phyloP scores from a whole-genome alignment of 768 basidiomycete genomes.

The Podaxis sp. region DNA sequence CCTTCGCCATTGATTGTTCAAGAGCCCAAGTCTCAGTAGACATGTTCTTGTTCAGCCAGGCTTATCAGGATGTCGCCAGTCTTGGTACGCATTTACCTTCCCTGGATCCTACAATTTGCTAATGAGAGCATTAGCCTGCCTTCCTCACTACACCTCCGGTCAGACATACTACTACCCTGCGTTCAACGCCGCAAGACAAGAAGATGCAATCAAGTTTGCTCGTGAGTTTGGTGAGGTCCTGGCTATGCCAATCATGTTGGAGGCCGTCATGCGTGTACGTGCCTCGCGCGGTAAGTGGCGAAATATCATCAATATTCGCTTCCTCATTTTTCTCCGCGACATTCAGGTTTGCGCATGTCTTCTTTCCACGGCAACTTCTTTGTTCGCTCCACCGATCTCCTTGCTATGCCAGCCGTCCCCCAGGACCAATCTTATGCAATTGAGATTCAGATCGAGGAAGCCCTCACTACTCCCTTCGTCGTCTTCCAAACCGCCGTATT shows the following conservation, averaged over 20 bases:
- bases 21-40: conserved; percentile 96
- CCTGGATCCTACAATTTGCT: neutral
- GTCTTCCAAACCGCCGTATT: conserved; percentile 94
- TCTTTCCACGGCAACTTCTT: conserved; percentile 99
- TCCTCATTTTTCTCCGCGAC: neutral
- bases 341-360: conserved; percentile 86
- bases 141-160: conserved; percentile 97
- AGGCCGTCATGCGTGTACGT: conserved; percentile 97
- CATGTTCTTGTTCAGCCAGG: conserved; percentile 96
- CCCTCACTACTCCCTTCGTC: conserved; percentile 85
- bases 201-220: conserved; percentile 98
- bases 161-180: conserved; percentile 99
- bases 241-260: conserved; percentile 92
- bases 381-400: conserved; percentile 92
- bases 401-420: conserved; percentile 96
- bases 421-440: conserved; percentile 95
- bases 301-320: neutral
- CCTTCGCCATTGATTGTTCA: conserved; percentile 97
- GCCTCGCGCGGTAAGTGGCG: conserved; percentile 80
- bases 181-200: conserved; percentile 91
- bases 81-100: conserved; percentile 53
- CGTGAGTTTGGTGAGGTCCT: conserved; percentile 95
- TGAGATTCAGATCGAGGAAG: conserved; percentile 94
- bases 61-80: conserved; percentile 94
- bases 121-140: conserved; percentile 56